Evolutionary conservation across 805 yeast genomes (phyloP), one percentile per base, ranked within the genome.

Genomic region (Wickerhamiella sorbophila): DNA sequence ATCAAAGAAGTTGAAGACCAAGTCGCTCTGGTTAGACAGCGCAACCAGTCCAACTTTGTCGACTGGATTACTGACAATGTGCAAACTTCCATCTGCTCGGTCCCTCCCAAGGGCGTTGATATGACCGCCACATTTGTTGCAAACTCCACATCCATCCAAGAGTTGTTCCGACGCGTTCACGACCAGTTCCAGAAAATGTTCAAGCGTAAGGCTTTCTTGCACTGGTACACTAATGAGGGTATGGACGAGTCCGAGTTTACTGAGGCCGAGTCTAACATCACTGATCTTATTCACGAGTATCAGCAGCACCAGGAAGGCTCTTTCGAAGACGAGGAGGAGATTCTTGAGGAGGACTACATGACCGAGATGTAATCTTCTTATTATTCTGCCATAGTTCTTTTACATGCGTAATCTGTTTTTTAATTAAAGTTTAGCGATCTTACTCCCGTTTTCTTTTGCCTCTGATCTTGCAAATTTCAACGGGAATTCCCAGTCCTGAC

Each of bases 1-100:
- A 82, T 82, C 43, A 84, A 83, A 64, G 95, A 86, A 66, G 94
- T 86, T 47, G 95, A 86, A 63, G 95, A 86, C 60, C 93, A 84
- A 63, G 83, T 85, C 86, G 74, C 69, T 62, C 76, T 75, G 60
- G 82, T 82, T 48, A 91, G 84, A 66, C 74, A 79, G 48, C 78
- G 80, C 65, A 80, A 84, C 64, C 70, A 85, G 19, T 75, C 78
- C 45, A 77, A 80, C 62, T 86, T 86, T 56, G 95, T 86, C 41
- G 94, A 85, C 63, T 86, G 95, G 95, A 86, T 86, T 65, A 95
- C 95, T 55, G 83, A 83, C 64, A 86, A 86, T 58, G 93, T 86
- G 51, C 95, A 86, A 69, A 80, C 94, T 31, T 86, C 95, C 38
- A 84, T 86, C 44, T 86, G 95, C 65, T 76, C 87, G 18, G 91